Percentiles rank a stretch among this genome's conserved stretches.
These are phyloP conservation scores for Cicer chorassanicum DNA, from an alignment of 306 rosid genomes.

Conservation along the genomic window DNA sequence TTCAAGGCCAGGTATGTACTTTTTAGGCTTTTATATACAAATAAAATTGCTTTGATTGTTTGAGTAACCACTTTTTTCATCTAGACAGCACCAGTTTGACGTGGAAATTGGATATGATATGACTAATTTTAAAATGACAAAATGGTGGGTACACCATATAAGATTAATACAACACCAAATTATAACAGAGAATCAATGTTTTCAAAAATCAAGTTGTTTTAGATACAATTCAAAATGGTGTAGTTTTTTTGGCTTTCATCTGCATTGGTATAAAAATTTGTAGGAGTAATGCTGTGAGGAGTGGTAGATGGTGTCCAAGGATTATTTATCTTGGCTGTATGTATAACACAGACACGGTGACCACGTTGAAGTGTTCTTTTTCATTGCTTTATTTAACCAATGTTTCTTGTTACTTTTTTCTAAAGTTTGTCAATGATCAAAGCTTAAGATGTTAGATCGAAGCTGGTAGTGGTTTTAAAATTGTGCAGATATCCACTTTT, in stretches of 20 bases:
- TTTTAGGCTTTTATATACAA: neutral
- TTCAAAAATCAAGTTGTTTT: neutral
- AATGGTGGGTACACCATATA: neutral
- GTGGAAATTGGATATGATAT: neutral
- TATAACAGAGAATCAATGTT: neutral
- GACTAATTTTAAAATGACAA: neutral
- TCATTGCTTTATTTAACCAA: neutral
- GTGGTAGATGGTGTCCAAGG: neutral
- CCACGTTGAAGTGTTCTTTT: neutral
- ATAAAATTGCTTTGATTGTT: conserved; percentile 21
- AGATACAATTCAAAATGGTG: neutral
- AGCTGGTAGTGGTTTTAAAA: neutral
- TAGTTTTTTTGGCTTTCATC: conserved; percentile 25
- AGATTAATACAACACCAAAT: neutral
- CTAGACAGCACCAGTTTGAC: neutral
- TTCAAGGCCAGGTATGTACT: conserved; percentile 74
- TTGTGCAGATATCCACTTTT: neutral
- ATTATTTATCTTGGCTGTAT: neutral
- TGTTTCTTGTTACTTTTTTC: neutral
- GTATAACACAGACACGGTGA: neutral
- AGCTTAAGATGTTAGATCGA: neutral
- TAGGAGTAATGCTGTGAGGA: neutral
- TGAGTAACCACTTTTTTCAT: neutral
- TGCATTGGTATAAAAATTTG: neutral
- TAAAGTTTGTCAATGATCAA: neutral